Conservation (phyloP, 345 rosid genomes). For the Rubroshorea leprosula region DNA sequence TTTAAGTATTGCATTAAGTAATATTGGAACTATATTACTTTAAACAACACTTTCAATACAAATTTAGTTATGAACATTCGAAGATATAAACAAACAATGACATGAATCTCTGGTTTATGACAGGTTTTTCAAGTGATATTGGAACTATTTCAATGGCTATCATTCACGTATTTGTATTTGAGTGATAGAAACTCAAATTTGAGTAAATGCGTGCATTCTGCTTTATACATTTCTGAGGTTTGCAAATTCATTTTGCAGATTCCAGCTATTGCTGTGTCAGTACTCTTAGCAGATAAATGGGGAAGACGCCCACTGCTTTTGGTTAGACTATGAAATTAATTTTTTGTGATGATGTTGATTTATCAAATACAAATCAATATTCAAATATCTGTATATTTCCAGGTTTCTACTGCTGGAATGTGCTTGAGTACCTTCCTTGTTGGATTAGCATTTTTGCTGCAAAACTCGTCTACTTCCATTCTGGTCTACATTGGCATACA, state of each 20-base stretch:
- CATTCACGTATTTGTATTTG: conserved; percentile 28
- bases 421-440: conserved; percentile 28
- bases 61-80: too few relatives aligned
- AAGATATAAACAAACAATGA: background rate
- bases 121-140: conserved; percentile 32
- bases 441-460: conserved; percentile 37
- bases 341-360: background rate
- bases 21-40: background rate
- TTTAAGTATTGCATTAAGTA: background rate
- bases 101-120: background rate
- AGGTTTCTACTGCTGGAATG: conserved; percentile 35
- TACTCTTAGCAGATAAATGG: conserved; percentile 29
- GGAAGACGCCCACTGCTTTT: conserved; percentile 33
- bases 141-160: conserved; percentile 38
- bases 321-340: conserved; percentile 14
- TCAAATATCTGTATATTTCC: background rate
- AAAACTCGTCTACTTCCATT: too few relatives aligned
- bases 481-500: too few relatives aligned
- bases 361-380: background rate
- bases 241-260: too few relatives aligned
- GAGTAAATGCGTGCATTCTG: too few relatives aligned
- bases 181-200: too few relatives aligned
- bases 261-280: conserved; percentile 26
- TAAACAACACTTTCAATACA: too few relatives aligned
- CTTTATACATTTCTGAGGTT: too few relatives aligned